Percentiles rank a stretch among this genome's conserved stretches.
Conservation (phyloP, 2,329 filamentous ascomycete species). For the Alternaria brassicicola region DNA sequence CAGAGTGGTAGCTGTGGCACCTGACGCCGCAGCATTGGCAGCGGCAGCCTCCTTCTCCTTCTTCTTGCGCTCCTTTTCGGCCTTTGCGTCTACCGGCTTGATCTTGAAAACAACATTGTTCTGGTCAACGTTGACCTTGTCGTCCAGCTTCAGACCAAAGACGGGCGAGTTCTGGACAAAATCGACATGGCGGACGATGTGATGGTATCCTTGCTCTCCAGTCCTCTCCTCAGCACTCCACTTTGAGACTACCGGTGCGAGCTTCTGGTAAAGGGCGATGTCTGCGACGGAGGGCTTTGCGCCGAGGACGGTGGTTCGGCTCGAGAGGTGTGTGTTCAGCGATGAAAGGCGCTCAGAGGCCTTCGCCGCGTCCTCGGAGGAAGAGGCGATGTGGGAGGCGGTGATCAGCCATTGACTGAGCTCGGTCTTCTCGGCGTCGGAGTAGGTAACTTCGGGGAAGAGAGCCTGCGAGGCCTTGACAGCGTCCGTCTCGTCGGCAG, state of each 20-base stretch:
- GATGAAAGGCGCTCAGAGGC: constrained; percentile 71
- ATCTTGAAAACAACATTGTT: constrained; percentile 85
- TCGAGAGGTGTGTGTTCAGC: constrained; percentile 85
- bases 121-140: constrained; percentile 80
- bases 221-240: constrained; percentile 89
- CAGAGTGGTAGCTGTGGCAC: constrained; percentile 50
- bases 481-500: constrained; percentile 44
- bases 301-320: constrained; percentile 86
- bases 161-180: constrained; percentile 88
- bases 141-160: constrained; percentile 71
- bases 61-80: constrained; percentile 95
- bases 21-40: constrained; percentile 61
- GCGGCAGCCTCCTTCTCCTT: constrained; percentile 80
- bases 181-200: constrained; percentile 90
- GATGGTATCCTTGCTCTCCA: constrained; percentile 84
- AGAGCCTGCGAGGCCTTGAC: constrained; percentile 64
- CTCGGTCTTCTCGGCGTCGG: constrained; percentile 79
- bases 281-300: constrained; percentile 89
- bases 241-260: constrained; percentile 75
- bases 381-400: constrained; percentile 69
- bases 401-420: constrained; percentile 88
- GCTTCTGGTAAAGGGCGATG: constrained; percentile 77
- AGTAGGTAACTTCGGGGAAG: constrained; percentile 73
- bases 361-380: constrained; percentile 63
- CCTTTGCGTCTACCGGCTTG: constrained; percentile 87